Percentiles rank a stretch among this genome's conserved stretches.
These are phyloP conservation scores for Botryosphaeria agaves DNA, from an alignment of 2,329 filamentous ascomycete species.

Conservation along the genomic window DNA sequence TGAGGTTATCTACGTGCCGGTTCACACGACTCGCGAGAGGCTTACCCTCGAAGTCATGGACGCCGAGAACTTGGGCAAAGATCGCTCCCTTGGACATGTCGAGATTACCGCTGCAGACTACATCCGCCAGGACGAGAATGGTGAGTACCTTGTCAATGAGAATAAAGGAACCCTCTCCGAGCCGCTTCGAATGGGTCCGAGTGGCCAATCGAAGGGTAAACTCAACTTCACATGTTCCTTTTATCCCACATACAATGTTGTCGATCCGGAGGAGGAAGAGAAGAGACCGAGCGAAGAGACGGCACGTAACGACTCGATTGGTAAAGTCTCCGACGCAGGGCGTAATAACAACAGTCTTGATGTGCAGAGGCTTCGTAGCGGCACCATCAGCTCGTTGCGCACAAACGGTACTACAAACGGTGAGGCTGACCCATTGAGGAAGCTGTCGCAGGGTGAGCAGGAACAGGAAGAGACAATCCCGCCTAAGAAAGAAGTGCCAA, in stretches of 20 bases:
- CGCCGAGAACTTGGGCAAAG: constrained; percentile 78
- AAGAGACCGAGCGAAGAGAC: constrained; percentile 19
- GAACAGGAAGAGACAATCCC: constrained; percentile 28
- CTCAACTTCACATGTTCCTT: constrained; percentile 76
- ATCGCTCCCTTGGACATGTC: constrained; percentile 68
- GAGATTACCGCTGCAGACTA: constrained; percentile 68
- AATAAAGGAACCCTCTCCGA: constrained; percentile 50
- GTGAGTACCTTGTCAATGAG: constrained; percentile 67
- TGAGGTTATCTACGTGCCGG: constrained; percentile 83
- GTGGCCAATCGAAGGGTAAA: constrained; percentile 58
- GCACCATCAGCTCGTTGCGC: constrained; percentile 24
- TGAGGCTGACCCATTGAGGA: constrained; percentile 23
- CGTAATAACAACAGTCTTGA: constrained; percentile 6
- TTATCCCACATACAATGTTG: constrained; percentile 73
- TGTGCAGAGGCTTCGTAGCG: constrained; percentile 6
- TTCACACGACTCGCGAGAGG: constrained; percentile 72
- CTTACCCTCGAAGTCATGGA: constrained; percentile 92
- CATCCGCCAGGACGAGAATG: constrained; percentile 53
- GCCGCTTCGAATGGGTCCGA: constrained; percentile 56
- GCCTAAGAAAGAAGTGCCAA: constrained; percentile 45
- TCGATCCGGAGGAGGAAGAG: constrained; percentile 63
- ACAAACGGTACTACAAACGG: constrained; percentile 13
- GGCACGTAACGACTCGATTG: constrained; percentile 7
- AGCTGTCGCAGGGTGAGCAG: constrained; percentile 28
- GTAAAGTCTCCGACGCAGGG: constrained; percentile 2